Evolutionary conservation across 2,329 filamentous ascomycete species (phyloP), one percentile per base, ranked within the genome.

Genomic region (Xylariaceae sp.): DNA sequence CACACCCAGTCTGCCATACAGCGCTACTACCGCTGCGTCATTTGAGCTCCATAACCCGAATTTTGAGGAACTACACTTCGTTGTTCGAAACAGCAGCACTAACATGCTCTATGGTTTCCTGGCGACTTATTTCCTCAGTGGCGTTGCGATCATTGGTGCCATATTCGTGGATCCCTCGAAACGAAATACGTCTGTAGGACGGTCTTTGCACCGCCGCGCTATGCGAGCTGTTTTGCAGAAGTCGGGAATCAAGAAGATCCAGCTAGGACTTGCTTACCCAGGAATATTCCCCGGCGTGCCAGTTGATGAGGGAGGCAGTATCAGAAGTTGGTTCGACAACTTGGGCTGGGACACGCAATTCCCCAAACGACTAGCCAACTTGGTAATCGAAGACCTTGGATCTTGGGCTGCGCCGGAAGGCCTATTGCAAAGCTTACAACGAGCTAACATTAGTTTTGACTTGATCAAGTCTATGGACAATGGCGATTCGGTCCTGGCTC

Each of bases 71-170:
- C 79, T 86, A 0, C 92, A 97, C 72, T 96, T 93, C 70, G 92
- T 97, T 7, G 92, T 97, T 37, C 85, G 92, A 17, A 97, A 97
- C 72, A 95, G 90, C 75, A 96, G 89, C 72, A 97, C 92, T 0
- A 88, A 91, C 63, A 90, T 90, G 0, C 76, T 97, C 0, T 97
- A 96, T 70, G 92, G 92, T 1, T 97, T 97, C 73, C 93, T 89
- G 69, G 88, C 92, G 0, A 96, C 92, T 0, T 97, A 96, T 71
- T 92, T 85, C 71, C 85, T 89, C 69, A 85, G 85, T 47, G 76
- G 76, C 1, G 86, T 86, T 3, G 91, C 90, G 13, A 87, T 91
- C 15, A 85, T 97, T 54, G 92, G 89, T 0, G 86, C 90, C 2
- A 80, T 97, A n/a, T 88, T 97, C 62, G 93, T 97, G 44, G 92